Evolutionary conservation across 2,329 filamentous ascomycete species (phyloP).

Genomic region (Eutypa lata): DNA sequence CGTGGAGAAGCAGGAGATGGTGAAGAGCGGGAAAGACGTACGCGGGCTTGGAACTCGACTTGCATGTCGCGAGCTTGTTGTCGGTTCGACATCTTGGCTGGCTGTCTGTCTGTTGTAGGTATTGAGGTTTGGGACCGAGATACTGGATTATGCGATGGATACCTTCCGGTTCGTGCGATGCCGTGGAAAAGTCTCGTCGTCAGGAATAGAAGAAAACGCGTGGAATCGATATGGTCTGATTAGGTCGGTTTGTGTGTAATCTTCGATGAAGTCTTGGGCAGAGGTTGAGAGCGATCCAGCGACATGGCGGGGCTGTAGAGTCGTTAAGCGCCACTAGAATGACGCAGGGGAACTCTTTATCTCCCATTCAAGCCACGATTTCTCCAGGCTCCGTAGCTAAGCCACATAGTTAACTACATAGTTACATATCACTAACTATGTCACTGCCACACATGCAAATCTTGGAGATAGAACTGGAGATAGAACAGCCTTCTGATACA

Average conservation of each 20-base stretch:
- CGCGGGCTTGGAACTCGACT: conserved; percentile 60
- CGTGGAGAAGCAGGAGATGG: too few relatives aligned
- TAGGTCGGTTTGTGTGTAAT: too few relatives aligned
- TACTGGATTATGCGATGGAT: neutral
- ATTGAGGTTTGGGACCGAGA: too few relatives aligned
- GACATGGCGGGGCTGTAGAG: neutral
- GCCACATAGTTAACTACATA: neutral
- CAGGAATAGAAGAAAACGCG: neutral
- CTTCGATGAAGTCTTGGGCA: too few relatives aligned
- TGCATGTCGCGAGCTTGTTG: conserved; percentile 60
- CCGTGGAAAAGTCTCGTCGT: too few relatives aligned
- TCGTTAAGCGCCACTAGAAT: conserved; percentile 2
- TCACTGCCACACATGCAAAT: neutral
- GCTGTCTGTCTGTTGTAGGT: neutral
- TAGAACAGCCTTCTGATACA: too few relatives aligned
- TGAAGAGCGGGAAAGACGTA: conserved; percentile 22
- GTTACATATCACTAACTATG: neutral
- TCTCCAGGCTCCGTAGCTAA: neutral
- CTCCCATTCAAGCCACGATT: conserved; percentile 3
- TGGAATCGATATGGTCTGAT: neutral
- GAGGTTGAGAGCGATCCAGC: neutral
- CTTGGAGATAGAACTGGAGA: too few relatives aligned
- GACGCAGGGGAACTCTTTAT: conserved; percentile 1
- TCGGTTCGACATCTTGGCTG: conserved; percentile 52
- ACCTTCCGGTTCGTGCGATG: neutral